These are phyloP conservation scores for Leccinum variicolor DNA, from an alignment of 768 basidiomycete species.

Conservation along the genomic window DNA sequence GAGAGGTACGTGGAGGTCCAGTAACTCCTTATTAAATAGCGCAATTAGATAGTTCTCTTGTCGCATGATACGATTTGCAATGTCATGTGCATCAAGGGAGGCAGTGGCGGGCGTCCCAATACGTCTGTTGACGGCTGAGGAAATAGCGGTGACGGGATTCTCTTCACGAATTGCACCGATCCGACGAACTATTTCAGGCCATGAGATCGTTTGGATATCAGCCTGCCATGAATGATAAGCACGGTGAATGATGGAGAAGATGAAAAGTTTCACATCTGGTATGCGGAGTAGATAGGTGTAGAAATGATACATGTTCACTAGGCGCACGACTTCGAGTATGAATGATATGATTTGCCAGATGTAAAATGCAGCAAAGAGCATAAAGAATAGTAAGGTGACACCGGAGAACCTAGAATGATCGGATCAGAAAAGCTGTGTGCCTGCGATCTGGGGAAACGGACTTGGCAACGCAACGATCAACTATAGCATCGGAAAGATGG, in stretches of 20 bases:
- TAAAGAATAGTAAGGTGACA: conserved; percentile 77
- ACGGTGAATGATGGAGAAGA: neutral
- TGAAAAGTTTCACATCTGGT: conserved; percentile 69
- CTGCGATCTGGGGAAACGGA: conserved; percentile 34
- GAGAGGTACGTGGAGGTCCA: conserved; percentile 83
- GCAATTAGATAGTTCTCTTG: conserved; percentile 99
- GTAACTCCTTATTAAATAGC: conserved; percentile 92
- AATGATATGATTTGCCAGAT: conserved; percentile 85
- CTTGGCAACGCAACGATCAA: conserved; percentile 83
- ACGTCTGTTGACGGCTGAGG: conserved; percentile 50
- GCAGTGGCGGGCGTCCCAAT: conserved; percentile 68
- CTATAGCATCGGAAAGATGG: conserved; percentile 75
- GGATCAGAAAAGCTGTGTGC: conserved; percentile 13
- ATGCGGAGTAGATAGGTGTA: conserved; percentile 92
- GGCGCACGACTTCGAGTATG: conserved; percentile 65
- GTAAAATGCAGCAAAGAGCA: conserved; percentile 86
- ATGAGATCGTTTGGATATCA: conserved; percentile 96
- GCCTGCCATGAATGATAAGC: conserved; percentile 50
- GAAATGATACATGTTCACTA: conserved; percentile 94
- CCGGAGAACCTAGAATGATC: conserved; percentile 65
- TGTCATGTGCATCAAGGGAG: conserved; percentile 95
- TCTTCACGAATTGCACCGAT: conserved; percentile 88
- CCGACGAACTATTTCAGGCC: conserved; percentile 90
- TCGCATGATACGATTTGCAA: conserved; percentile 96
- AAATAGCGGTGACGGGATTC: conserved; percentile 88